Evolutionary conservation across 2,329 filamentous ascomycete species (phyloP).

Genomic region (Dactylellina cionopaga): DNA sequence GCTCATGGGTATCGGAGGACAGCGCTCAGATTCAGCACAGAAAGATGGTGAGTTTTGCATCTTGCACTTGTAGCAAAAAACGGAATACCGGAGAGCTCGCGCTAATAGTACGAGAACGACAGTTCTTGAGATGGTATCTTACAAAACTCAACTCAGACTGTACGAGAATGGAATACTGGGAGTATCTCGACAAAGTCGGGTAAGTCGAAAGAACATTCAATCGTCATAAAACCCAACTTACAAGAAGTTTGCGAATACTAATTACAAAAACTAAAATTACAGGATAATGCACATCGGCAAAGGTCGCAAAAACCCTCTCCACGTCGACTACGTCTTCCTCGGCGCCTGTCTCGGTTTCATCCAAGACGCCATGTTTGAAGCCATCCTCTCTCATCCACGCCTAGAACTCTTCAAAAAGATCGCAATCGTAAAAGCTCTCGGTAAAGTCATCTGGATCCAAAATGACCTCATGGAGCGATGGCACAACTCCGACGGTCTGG

Average conservation of each 20-base stretch:
- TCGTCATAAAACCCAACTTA: too few relatives aligned
- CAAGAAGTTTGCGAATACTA: too few relatives aligned
- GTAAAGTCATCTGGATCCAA: constrained; percentile 87
- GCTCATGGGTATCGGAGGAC: constrained; percentile 35
- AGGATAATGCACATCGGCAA: constrained; percentile 64
- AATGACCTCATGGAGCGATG: constrained; percentile 87
- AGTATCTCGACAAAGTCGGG: constrained; percentile 85
- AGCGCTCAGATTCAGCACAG: constrained; percentile 49
- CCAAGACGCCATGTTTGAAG: constrained; percentile 79
- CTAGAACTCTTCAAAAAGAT: constrained; percentile 75
- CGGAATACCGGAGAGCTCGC: too few relatives aligned
- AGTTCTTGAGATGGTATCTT: constrained; percentile 72
- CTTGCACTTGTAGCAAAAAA: neutral
- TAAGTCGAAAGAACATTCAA: constrained; percentile 27
- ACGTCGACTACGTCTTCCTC: constrained; percentile 83
- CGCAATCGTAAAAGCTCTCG: constrained; percentile 77
- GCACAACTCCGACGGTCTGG: constrained; percentile 76
- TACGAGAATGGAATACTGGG: constrained; percentile 80
- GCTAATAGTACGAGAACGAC: constrained; percentile 65
- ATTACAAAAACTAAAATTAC: constrained; percentile 73
- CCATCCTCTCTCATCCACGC: constrained; percentile 76
- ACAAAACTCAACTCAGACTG: constrained; percentile 79
- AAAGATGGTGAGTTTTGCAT: constrained; percentile 41
- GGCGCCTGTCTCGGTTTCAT: constrained; percentile 77
- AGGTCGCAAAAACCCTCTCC: constrained; percentile 75